These are phyloP conservation scores for Meripilus lineatus DNA, from an alignment of 1,284 basidiomycete genomes.

Conservation along the genomic window DNA sequence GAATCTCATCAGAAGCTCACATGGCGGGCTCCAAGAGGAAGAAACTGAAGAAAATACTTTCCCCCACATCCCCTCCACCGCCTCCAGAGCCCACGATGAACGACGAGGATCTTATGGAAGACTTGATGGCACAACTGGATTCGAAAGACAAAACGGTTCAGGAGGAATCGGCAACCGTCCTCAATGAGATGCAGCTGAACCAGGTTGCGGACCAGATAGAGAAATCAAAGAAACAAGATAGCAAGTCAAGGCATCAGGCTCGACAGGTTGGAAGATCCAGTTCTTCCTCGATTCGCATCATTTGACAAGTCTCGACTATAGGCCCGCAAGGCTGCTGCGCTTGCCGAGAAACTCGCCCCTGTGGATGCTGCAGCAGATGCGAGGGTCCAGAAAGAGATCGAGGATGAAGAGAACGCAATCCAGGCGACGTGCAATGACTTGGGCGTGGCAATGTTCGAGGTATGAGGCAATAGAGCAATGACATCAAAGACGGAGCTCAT, in stretches of 20 bases:
- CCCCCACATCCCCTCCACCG: slow-evolving; percentile 18
- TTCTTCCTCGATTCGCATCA: neutral
- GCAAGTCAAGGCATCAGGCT: slow-evolving; percentile 72
- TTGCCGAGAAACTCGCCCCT: slow-evolving; percentile 56
- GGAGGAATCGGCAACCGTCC: slow-evolving; percentile 43
- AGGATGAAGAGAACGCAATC: slow-evolving; percentile 73
- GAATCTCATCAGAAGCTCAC: too few relatives aligned
- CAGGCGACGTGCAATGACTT: slow-evolving; percentile 62
- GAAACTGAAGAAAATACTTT: slow-evolving; percentile 45
- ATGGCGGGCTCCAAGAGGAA: slow-evolving; percentile 34
- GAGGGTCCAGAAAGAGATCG: slow-evolving; percentile 62
- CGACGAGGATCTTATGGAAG: slow-evolving; percentile 61
- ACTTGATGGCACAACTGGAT: slow-evolving; percentile 70
- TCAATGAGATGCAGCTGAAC: slow-evolving; percentile 42
- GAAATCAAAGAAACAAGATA: slow-evolving; percentile 51
- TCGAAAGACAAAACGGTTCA: slow-evolving; percentile 47
- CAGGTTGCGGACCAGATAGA: slow-evolving; percentile 36
- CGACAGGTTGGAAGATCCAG: slow-evolving; percentile 58
- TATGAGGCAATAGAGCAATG: slow-evolving; percentile 25
- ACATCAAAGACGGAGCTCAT: too few relatives aligned
- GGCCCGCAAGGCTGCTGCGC: slow-evolving; percentile 73
- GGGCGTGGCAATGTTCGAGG: slow-evolving; percentile 69
- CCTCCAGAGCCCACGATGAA: slow-evolving; percentile 19
- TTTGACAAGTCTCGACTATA: slow-evolving; percentile 23
- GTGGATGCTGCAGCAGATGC: slow-evolving; percentile 62